Evolutionary conservation across 169 alveolate species (phyloP), one percentile per base, ranked within the genome.

Genomic region (Cryptosporidium bovis): DNA sequence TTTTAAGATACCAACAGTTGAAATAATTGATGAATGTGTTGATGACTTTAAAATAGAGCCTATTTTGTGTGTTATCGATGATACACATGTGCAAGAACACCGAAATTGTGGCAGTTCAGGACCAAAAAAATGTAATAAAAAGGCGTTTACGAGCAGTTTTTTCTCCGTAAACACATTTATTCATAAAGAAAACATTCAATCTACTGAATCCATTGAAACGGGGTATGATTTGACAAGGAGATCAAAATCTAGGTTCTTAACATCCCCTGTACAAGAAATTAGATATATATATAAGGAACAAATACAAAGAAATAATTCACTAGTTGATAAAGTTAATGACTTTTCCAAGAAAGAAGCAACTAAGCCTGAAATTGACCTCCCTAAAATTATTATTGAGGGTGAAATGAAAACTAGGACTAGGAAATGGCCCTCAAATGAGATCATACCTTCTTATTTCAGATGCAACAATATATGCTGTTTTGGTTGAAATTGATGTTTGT

Each of bases 401-500:
- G 64, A 53, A 53, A 13, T 16, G 12, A 12, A 53, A 53, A 0
- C 29, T 53, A 18, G 13, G 13, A 53, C 46, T n/a, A 31, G 34
- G 13, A n/a, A 53, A 56, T 51, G 18, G 36, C 6, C 53, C 56
- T 24, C 24, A 33, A 8, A 48, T 3, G 66, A 53, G 40, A 31
- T 27, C 27, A 69, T 33, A 51, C 16, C 15, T 12, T 65, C 77
- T 65, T 40, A 40, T 65, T 33, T 69, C 7, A n/a, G 56, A 15
- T 69, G 66, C 60, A 36, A 69, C 36, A 51, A 56, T 31, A 56
- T 56, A 3, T 69, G 83, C 36, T 69, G 83, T 16, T 27, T 69
- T 7, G 36, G 64, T 20, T 53, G 12, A 53, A n/a, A 13, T 5
- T n/a, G 20, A n/a, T 24, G 0, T 24, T 24, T 24, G 27, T 24